Evolutionary conservation across 106 monocot species (phyloP), one percentile per base, ranked within the genome.

Genomic region (Dactylorhiza incarnata): DNA sequence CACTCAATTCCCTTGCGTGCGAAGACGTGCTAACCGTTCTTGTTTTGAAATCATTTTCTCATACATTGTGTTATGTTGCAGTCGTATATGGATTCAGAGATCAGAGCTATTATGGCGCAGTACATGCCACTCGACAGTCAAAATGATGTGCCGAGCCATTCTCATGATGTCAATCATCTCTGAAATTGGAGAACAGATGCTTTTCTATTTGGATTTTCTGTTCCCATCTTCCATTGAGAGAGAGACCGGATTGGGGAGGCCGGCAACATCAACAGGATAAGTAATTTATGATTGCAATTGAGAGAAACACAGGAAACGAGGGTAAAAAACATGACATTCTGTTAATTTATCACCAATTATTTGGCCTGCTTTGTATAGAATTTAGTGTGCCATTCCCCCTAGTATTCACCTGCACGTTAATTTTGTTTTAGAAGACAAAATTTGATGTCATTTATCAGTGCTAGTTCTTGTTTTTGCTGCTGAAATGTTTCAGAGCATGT

Each of bases 51-150:
- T 54, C 54, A 54, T 54, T 54, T 54, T 54, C 54, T 54, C n/a
- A n/a, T 54, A 25, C 23, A 62, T 62, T 25, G 10, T 62, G 62
- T 62, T 19, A 8, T 62, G 74, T 46, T 77, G 11, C 83, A 86
- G 83, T 80, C 80, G 7, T 83, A 83, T 48, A 86, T 86, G 83
- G 83, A 86, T 51, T 80, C 83, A 45, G 86, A 91, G 78, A 86
- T 91, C 55, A 83, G 89, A 78, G 86, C 89, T 19, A 92, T 92
- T 29, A 92, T 92, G 89, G 80, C 92, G 1, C 91, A 92, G 51
- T 92, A 92, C 76, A 92, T 92, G 92, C 89, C 92, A 43, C 84
- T 92, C 16, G 89, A 89, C 72, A 92, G 79, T 80, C 86, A 89
- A 70, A 78, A 74, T 44, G 85, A 85, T 43, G 69, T 78, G 2